Conservation (phyloP, 495 filamentous ascomycete species). For the Penicillium diatomitis region DNA sequence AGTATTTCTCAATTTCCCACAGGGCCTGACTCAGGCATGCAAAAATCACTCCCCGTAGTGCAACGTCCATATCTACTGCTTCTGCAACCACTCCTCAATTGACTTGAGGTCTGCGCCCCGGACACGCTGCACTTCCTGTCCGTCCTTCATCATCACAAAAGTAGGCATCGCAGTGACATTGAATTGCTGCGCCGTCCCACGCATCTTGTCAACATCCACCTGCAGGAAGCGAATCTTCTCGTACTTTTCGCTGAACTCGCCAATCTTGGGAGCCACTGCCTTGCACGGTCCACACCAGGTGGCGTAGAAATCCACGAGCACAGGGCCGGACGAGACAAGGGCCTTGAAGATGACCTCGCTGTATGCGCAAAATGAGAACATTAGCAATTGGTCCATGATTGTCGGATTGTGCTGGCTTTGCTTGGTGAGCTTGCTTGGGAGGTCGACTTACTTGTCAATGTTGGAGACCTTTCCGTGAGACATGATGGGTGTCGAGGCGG, state of each 20-base stretch:
- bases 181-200: constrained; percentile 61
- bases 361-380: neutral
- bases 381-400: constrained; percentile 1
- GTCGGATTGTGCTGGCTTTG: no score
- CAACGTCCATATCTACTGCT: neutral
- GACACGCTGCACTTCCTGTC: constrained; percentile 51
- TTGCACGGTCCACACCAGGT: constrained; percentile 24
- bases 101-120: constrained; percentile 64
- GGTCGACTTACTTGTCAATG: constrained; percentile 20
- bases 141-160: constrained; percentile 70
- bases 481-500: constrained; percentile 9
- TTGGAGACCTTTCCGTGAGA: constrained; percentile 21
- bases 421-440: no score
- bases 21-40: no score
- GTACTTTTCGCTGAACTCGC: constrained; percentile 30
- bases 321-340: constrained; percentile 17
- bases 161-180: constrained; percentile 85
- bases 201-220: constrained; percentile 76
- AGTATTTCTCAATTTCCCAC: no score
- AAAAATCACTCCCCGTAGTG: no score
- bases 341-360: constrained; percentile 24
- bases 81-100: constrained; percentile 25
- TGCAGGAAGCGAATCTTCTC: constrained; percentile 63
- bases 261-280: constrained; percentile 18
- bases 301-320: constrained; percentile 22